Base-by-base conservation (phyloP, 179 eudicot species). In the Heliamphora pulchella region DNA sequence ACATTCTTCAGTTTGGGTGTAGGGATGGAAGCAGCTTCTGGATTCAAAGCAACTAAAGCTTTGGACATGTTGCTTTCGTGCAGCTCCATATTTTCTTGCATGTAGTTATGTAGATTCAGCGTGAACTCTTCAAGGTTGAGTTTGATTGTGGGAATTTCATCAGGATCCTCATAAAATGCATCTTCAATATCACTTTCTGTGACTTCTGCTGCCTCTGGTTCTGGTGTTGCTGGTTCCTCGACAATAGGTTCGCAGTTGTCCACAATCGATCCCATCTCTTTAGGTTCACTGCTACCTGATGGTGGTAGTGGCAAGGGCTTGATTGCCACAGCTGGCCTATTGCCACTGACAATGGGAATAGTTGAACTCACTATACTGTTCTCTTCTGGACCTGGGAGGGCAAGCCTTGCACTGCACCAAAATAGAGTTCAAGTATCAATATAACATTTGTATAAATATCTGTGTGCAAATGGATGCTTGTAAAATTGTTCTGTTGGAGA, bases 21-120 rank as follows among this genome's bases (percentile, higher is more conserved):
- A 13, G 95, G 93, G 68, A 88, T 86, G 65, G 91, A 88, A 39
- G 95, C 92, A 50, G 88, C 91, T 77, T 85, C 88, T 62, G 92
- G 82, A 71, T 87, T 86, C 73, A 91, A 75, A 83, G 90, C 88
- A 20, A 91, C 89, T 63, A 91, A 85, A 20, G 95, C 91, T 83
- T 90, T 90, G 55, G 93, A 88, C 87, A 91, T 82, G 54, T 91
- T 89, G 43, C 82, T 81, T 51, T 90, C 91, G 64, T 84, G 85
- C 53, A 89, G 85, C 68, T 82, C 91, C 79, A 81, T 77, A 57
- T 86, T 83, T 18, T 78, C 80, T 74, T 82, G 78, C 87, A 91
- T 85, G 79, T 74, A 85, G 72, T 84, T 86, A 69, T 86, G 88
- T 81, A 91, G 72, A 78, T 84, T 90, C 63, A 83, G 84, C 57